Conservation (phyloP, 2,329 filamentous ascomycete species). For the Cladosporium sp. region DNA sequence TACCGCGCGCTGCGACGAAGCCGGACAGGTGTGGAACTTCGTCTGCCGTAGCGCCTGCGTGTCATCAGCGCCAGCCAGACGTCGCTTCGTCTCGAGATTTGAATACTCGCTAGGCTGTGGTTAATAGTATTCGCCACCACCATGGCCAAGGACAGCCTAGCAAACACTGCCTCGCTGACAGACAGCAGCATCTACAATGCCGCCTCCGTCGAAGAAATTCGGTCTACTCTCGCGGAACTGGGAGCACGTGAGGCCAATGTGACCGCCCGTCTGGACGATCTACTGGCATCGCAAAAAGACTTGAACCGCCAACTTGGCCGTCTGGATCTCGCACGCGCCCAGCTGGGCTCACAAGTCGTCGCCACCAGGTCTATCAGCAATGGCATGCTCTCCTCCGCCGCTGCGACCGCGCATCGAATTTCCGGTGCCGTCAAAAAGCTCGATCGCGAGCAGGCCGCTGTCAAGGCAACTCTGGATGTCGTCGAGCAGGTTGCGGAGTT, state of each 20-base stretch:
- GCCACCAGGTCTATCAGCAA: conserved; percentile 77
- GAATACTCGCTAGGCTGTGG: too few relatives aligned
- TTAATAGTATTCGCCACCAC: background rate
- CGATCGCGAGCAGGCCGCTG: conserved; percentile 83
- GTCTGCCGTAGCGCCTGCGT: background rate
- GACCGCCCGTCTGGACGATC: conserved; percentile 64
- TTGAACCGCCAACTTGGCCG: conserved; percentile 80
- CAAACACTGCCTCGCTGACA: background rate
- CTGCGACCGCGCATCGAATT: conserved; percentile 76
- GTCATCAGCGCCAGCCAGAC: background rate
- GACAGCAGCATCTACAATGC: conserved; percentile 44
- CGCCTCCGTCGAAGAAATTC: conserved; percentile 70
- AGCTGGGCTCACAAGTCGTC: conserved; percentile 79
- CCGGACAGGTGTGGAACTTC: background rate
- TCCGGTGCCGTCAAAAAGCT: conserved; percentile 81
- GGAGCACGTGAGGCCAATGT: conserved; percentile 70
- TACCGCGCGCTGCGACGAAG: background rate
- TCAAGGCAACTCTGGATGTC: conserved; percentile 82
- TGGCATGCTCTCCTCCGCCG: conserved; percentile 82
- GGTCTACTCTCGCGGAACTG: conserved; percentile 66
- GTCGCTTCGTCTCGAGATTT: background rate
- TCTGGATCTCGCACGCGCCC: conserved; percentile 81
- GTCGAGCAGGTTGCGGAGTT: conserved; percentile 96
- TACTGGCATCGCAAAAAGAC: conserved; percentile 78
- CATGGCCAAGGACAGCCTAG: conserved; percentile 6